Percentiles rank a stretch among this genome's conserved stretches.
Evolutionary conservation across 2,329 filamentous ascomycete genomes (phyloP).

Genomic region (Periconia sp.): DNA sequence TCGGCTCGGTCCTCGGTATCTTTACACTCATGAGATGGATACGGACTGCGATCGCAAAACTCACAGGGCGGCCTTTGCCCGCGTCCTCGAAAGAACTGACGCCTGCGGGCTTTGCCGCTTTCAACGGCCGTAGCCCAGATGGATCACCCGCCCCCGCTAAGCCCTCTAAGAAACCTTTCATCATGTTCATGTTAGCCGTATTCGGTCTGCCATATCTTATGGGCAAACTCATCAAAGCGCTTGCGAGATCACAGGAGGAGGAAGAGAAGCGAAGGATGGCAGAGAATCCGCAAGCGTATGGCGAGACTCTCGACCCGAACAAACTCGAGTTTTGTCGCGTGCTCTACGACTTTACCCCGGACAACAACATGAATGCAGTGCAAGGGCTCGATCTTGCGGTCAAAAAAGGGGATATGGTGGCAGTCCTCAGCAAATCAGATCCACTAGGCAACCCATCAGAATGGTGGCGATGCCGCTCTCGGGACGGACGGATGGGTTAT

Average conservation of each 20-base stretch:
- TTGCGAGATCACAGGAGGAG: slow-evolving; percentile 85
- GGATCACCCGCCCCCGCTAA: slow-evolving; percentile 69
- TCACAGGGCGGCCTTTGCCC: slow-evolving; percentile 89
- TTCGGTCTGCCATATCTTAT: slow-evolving; percentile 97
- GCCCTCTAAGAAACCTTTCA: slow-evolving; percentile 91
- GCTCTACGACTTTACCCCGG: slow-evolving; percentile 90
- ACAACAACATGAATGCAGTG: slow-evolving; percentile 59
- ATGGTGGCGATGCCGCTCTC: slow-evolving; percentile 94
- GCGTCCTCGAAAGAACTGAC: slow-evolving; percentile 87
- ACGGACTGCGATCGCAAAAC: slow-evolving; percentile 85
- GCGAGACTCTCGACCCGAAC: slow-evolving; percentile 73
- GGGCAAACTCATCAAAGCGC: slow-evolving; percentile 88
- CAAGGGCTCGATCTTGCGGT: slow-evolving; percentile 86
- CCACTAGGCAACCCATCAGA: slow-evolving; percentile 90
- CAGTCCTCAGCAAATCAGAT: slow-evolving; percentile 90
- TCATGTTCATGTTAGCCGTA: slow-evolving; percentile 93
- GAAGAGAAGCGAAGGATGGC: slow-evolving; percentile 70
- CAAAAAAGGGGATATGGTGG: slow-evolving; percentile 94
- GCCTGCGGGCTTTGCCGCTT: slow-evolving; percentile 87
- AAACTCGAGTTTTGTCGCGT: slow-evolving; percentile 97
- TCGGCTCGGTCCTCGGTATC: slow-evolving; percentile 92
- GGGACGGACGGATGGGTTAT: slow-evolving; percentile 90
- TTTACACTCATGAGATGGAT: slow-evolving; percentile 97
- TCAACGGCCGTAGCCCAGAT: slow-evolving; percentile 75
- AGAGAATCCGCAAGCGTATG: slow-evolving; percentile 55